Percentiles rank a stretch among this genome's conserved stretches.
These are phyloP conservation scores for Tolypocladium tropicale DNA, from an alignment of 2,329 filamentous ascomycete genomes.

Conservation along the genomic window DNA sequence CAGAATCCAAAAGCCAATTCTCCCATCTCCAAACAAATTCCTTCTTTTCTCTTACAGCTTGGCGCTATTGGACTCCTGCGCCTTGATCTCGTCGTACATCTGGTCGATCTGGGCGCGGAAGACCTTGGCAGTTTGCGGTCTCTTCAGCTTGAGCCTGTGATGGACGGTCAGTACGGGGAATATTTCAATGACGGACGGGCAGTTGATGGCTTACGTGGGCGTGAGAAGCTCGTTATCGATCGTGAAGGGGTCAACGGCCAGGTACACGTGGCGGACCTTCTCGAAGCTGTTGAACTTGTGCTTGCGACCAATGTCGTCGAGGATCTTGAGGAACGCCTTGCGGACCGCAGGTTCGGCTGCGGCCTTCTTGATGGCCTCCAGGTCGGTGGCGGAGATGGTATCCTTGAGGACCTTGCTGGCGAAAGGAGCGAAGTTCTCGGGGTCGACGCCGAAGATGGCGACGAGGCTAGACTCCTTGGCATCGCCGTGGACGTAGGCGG, in stretches of 20 bases:
- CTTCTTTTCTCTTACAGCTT: slow-evolving; percentile 28
- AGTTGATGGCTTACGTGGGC: slow-evolving; percentile 62
- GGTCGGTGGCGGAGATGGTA: slow-evolving; percentile 52
- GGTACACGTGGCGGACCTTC: slow-evolving; percentile 60
- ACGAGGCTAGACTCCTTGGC: slow-evolving; percentile 72
- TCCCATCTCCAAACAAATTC: not conserved
- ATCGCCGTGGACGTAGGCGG: slow-evolving; percentile 88
- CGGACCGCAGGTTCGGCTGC: slow-evolving; percentile 60
- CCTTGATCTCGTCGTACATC: slow-evolving; percentile 46
- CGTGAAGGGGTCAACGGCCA: slow-evolving; percentile 83
- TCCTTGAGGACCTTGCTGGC: slow-evolving; percentile 67
- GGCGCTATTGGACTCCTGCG: slow-evolving; percentile 25
- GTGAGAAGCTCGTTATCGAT: slow-evolving; percentile 87
- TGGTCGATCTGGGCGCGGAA: slow-evolving; percentile 42
- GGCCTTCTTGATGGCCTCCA: slow-evolving; percentile 55
- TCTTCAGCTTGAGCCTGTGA: slow-evolving; percentile 48
- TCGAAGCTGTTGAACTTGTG: slow-evolving; percentile 92
- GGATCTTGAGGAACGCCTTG: slow-evolving; percentile 64
- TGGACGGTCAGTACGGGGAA: slow-evolving; percentile 6
- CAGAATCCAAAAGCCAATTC: not conserved
- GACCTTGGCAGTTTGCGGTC: slow-evolving; percentile 42
- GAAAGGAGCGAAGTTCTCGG: slow-evolving; percentile 71
- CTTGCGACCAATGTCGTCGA: slow-evolving; percentile 69
- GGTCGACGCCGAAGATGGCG: slow-evolving; percentile 79
- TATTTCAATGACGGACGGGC: no score